Base-by-base conservation (phyloP, 192 early-diverging fungal genomes). In the Coemansia asiatica region DNA sequence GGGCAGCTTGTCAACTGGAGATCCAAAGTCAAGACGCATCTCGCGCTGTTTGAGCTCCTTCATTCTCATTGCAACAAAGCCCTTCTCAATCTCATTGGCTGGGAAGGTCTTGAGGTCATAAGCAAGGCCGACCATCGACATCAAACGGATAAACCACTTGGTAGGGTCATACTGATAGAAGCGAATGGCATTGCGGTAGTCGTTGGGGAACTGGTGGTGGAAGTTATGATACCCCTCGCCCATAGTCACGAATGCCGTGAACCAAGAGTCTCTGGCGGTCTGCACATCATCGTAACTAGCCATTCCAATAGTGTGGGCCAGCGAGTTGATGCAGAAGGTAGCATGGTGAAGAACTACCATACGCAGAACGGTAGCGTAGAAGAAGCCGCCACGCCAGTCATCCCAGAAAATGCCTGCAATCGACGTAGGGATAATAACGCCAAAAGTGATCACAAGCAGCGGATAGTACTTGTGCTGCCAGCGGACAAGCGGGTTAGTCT, bases 311-410 rank as follows among this genome's bases (percentile, higher is more conserved):
- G 74, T 91, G 71, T 94, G 92, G 6, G 92, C 92, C 28, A 94
- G 77, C 23, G 87, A 89, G 83, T 94, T 94, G 54, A 94, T 86
- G 60, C 91, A 94, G 83, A 94, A 94, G 26, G 92, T 94, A 46
- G 91, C 90, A 64, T 94, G 92, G 75, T 94, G 92, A 35, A 94
- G 84, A 57, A 89, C 79, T 18, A 90, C 89, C 54, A 92, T 85
- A 67, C 91, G 90, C 26, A 84, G 63, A 18, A 92, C 75, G 26
- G 83, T 87, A 16, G 91, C 91, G 64, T 79, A 93, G 77, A 90
- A 91, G 70, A 86, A 94, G 7, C 90, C 93, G 66, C 91, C 92
- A 60, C 84, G 82, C 82, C 85, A 92, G 83, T 94, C 91, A 53
- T 87, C 89, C 91, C 90, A 93, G 51, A 85, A 84, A 64, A 93